Evolutionary conservation across 225 moss, liverwort and hornwort genomes (phyloP).

Genomic region (Pleurozium schreberi): DNA sequence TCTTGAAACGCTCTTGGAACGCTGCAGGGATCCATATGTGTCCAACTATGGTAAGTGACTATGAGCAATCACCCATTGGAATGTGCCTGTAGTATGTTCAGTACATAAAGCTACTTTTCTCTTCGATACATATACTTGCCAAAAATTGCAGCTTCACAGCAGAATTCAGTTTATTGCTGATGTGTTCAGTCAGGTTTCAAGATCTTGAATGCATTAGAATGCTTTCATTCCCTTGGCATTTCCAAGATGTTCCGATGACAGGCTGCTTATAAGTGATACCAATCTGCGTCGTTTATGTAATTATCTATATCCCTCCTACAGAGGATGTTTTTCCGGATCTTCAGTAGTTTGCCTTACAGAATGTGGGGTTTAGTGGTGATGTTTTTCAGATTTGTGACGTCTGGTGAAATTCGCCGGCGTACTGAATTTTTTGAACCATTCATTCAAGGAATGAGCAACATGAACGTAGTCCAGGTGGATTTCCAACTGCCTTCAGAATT

Average conservation of each 20-base stretch:
- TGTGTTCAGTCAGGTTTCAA: neutral
- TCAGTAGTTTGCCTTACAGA: constrained; percentile 1
- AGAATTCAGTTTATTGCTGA: neutral
- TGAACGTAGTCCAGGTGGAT: constrained; percentile 77
- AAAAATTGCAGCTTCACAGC: neutral
- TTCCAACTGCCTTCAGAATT: neutral
- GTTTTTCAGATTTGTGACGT: constrained; percentile 99
- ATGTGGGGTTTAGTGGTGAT: constrained; percentile 71
- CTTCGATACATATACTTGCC: neutral
- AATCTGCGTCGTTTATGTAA: neutral
- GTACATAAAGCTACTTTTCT: neutral
- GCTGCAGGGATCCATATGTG: constrained; percentile 87
- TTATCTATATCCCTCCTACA: neutral
- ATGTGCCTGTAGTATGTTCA: neutral
- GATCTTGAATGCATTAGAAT: neutral
- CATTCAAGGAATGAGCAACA: constrained; percentile 84
- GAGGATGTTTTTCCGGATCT: neutral
- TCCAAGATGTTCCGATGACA: neutral
- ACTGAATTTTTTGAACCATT: constrained; percentile 90
- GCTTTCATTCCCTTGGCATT: neutral
- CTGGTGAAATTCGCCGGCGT: constrained; percentile 77
- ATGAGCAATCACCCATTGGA: neutral
- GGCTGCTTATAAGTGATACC: neutral
- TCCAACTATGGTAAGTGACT: constrained; percentile 83
- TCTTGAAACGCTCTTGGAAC: constrained; percentile 82